A percentile compares a stretch with the other conserved stretches of the same genome.
These are phyloP conservation scores for Tylopilus vinaceipallidus DNA, from an alignment of 768 basidiomycete genomes.

Conservation along the genomic window DNA sequence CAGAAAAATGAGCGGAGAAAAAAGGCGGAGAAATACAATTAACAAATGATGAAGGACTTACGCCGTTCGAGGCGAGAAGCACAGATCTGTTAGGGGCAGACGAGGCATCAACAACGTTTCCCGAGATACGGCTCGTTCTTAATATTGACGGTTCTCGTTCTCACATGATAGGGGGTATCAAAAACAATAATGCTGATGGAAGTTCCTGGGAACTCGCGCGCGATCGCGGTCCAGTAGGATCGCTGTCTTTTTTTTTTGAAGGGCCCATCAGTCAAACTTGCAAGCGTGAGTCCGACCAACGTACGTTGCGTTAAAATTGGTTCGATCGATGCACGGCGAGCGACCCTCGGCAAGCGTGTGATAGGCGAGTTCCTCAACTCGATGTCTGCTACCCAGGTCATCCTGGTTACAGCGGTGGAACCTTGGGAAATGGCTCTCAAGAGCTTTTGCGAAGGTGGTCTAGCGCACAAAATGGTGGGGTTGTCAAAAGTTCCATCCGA, in stretches of 20 bases:
- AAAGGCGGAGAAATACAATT: no score
- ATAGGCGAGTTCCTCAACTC: slow-evolving; percentile 62
- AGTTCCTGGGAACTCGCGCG: slow-evolving; percentile 60
- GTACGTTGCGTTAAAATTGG: slow-evolving; percentile 69
- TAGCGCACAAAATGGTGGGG: background rate
- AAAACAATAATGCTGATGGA: slow-evolving; percentile 74
- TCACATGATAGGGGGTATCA: slow-evolving; percentile 73
- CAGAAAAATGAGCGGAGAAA: background rate
- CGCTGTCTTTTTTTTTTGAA: slow-evolving; percentile 58
- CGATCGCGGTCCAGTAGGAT: slow-evolving; percentile 73
- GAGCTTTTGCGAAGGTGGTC: slow-evolving; percentile 73
- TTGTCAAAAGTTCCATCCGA: slow-evolving; percentile 7
- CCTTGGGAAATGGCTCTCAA: slow-evolving; percentile 55
- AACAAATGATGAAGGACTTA: slow-evolving; percentile 36
- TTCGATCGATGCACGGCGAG: slow-evolving; percentile 79
- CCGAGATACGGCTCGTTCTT: background rate
- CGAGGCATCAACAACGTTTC: slow-evolving; percentile 13
- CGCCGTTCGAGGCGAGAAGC: slow-evolving; percentile 56
- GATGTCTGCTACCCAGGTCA: slow-evolving; percentile 64
- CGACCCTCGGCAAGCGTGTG: slow-evolving; percentile 50
- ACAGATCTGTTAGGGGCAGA: slow-evolving; percentile 48
- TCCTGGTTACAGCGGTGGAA: slow-evolving; percentile 80
- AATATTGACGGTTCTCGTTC: slow-evolving; percentile 17
- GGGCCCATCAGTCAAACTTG: background rate
- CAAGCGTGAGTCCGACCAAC: slow-evolving; percentile 21